phyloP scores from a whole-genome alignment of 1,284 basidiomycete genomes.

The Sanghuangporus weigelae region DNA sequence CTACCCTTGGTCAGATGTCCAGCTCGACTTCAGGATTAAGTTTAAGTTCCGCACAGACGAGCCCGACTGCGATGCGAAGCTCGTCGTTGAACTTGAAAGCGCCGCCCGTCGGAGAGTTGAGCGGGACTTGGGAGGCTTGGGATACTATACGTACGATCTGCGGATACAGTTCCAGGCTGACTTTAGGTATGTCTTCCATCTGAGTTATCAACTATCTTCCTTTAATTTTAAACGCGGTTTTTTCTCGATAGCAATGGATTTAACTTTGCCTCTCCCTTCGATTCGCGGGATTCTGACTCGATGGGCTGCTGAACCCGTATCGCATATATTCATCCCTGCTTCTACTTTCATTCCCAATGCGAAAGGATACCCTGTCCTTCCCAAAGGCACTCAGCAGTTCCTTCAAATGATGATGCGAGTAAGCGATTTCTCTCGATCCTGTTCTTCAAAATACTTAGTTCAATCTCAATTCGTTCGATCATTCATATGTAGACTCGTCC shows the following conservation, averaged over 20 bases:
- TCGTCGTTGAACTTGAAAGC: constrained; percentile 19
- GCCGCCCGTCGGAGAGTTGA: constrained; percentile 57
- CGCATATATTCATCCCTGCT: constrained; percentile 84
- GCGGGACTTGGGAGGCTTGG: constrained; percentile 97
- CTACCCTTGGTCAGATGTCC: too few species aligned
- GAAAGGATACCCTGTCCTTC: constrained; percentile 95
- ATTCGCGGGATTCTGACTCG: constrained; percentile 67
- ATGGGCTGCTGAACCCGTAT: constrained; percentile 92
- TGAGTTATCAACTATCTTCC: background rate
- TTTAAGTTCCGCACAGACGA: constrained; percentile 14
- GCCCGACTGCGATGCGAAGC: constrained; percentile 5
- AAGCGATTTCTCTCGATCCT: constrained; percentile 22
- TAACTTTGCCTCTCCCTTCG: constrained; percentile 81
- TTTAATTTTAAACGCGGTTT: background rate
- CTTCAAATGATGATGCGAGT: constrained; percentile 85
- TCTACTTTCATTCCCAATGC: constrained; percentile 92
- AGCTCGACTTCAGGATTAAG: too few species aligned
- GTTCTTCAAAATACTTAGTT: background rate
- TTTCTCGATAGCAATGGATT: constrained; percentile 70
- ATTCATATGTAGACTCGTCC: constrained; percentile 66
- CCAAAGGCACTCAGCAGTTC: constrained; percentile 87
- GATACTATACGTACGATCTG: constrained; percentile 88
- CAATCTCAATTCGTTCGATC: constrained; percentile 14
- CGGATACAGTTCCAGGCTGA: constrained; percentile 79
- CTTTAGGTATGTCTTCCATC: constrained; percentile 56